Conservation (phyloP, 257 asterid species). For the Plantago elongata region DNA sequence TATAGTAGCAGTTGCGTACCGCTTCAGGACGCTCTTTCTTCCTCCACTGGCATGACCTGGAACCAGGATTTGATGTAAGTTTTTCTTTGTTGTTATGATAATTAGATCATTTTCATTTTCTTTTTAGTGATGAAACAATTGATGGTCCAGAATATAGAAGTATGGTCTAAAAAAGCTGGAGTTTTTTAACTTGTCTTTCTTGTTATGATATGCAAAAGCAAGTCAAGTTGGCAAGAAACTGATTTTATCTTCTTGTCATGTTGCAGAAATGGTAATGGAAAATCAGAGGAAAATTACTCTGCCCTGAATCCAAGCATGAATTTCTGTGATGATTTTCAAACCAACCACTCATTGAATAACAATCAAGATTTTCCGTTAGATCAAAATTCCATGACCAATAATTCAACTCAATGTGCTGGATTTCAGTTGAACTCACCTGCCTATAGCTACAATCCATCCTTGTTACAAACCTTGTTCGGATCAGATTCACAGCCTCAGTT, state of each 20-base stretch:
- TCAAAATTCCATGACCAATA: constrained; percentile 21
- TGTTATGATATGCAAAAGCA: constrained; percentile 25
- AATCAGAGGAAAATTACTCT: constrained; percentile 41
- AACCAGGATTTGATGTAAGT: constrained; percentile 54
- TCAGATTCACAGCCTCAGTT: constrained; percentile 29
- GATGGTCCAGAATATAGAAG: constrained; percentile 26
- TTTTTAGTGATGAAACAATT: constrained; percentile 9
- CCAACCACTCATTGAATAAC: constrained; percentile 21
- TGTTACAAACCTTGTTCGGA: constrained; percentile 48
- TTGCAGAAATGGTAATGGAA: constrained; percentile 48
- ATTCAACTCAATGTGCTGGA: constrained; percentile 5
- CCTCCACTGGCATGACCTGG: background rate
- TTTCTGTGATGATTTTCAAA: constrained; percentile 27
- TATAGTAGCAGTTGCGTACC: constrained; percentile 29
- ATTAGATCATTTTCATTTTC: background rate
- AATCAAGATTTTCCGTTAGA: constrained; percentile 18
- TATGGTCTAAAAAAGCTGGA: constrained; percentile 22
- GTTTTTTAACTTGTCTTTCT: constrained; percentile 25
- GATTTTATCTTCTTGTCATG: constrained; percentile 38
- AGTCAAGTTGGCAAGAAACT: constrained; percentile 20
- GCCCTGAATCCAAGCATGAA: constrained; percentile 34
- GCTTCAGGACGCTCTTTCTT: constrained; percentile 10
- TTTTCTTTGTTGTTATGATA: background rate
- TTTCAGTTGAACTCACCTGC: constrained; percentile 32
- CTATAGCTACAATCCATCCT: constrained; percentile 28